Base-by-base conservation (phyloP, 2,329 filamentous ascomycete genomes). In the Sporothrix sp. region DNA sequence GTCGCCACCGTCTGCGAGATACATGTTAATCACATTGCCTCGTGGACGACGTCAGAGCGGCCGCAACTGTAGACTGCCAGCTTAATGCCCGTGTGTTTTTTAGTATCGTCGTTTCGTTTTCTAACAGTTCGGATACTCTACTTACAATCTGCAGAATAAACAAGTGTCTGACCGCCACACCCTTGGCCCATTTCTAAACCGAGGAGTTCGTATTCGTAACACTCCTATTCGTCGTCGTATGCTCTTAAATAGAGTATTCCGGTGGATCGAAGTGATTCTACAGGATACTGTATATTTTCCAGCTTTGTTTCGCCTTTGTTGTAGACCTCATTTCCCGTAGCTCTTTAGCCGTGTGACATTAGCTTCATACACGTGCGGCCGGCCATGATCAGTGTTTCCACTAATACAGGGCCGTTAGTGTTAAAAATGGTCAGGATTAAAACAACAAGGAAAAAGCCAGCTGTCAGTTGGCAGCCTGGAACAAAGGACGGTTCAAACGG, bases 91-190 rank as follows among this genome's bases (percentile, higher is more conserved):
- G n/a, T n/a, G n/a, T n/a, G n/a, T n/a, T n/a, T n/a, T n/a, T n/a
- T n/a, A n/a, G n/a, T n/a, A n/a, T n/a, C n/a, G n/a, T n/a, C n/a
- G n/a, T n/a, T n/a, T n/a, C n/a, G n/a, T n/a, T n/a, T n/a, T n/a
- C n/a, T n/a, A n/a, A n/a, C n/a, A n/a, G n/a, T n/a, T n/a, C n/a
- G n/a, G n/a, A n/a, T n/a, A n/a, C n/a, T n/a, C n/a, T n/a, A n/a
- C n/a, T n/a, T n/a, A n/a, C n/a, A n/a, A n/a, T n/a, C n/a, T n/a
- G n/a, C n/a, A n/a, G n/a, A n/a, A n/a, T n/a, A n/a, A n/a, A n/a
- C n/a, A n/a, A n/a, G n/a, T 35, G 14, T 35, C 32, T 35, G 14
- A 35, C 32, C 3, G 62, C 32, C 32, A 35, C 11, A 35, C 32
- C 32, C 32, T 35, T 35, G 10, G 32, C 32, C 32, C 32, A 35